Percentiles rank a stretch among this genome's conserved stretches.
phyloP scores from a whole-genome alignment of 768 basidiomycete species.

The Rhodotorula sphaerocarpa region DNA sequence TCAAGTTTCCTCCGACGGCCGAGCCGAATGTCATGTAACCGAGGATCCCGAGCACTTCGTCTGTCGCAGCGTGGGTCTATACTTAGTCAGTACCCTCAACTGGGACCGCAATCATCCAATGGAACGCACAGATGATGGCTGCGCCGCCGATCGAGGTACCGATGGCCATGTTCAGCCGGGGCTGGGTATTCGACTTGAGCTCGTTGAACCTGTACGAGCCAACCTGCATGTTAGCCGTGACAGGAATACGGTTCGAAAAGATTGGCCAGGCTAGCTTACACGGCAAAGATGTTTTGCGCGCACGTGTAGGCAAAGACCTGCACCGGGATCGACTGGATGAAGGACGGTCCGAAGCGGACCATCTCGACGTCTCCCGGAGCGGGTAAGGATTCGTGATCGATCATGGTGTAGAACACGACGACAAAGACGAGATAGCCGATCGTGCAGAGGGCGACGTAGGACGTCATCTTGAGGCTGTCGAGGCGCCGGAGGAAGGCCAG shows the following conservation, averaged over 20 bases:
- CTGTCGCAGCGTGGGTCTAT: background rate
- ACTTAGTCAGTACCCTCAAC: too few relatives aligned
- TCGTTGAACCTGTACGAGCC: background rate
- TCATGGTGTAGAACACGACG: slow-evolving; percentile 62
- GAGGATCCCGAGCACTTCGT: slow-evolving; percentile 64
- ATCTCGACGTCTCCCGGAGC: slow-evolving; percentile 60
- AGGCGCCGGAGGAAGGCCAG: slow-evolving; percentile 73
- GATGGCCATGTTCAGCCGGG: slow-evolving; percentile 78
- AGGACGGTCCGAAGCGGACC: slow-evolving; percentile 66
- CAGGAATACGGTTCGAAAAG: too few relatives aligned
- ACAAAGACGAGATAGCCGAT: slow-evolving; percentile 61
- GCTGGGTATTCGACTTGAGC: slow-evolving; percentile 57
- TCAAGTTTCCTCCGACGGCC: slow-evolving; percentile 81
- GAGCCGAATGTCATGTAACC: slow-evolving; percentile 40
- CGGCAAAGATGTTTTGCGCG: slow-evolving; percentile 58
- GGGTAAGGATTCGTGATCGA: slow-evolving; percentile 59
- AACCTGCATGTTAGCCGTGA: too few relatives aligned
- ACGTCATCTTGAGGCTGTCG: slow-evolving; percentile 79
- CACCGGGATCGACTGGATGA: slow-evolving; percentile 80
- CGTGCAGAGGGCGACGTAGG: slow-evolving; percentile 81
- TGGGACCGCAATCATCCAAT: too few relatives aligned
- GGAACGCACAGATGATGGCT: slow-evolving; percentile 54
- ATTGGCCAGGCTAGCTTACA: too few relatives aligned
- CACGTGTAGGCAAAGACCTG: slow-evolving; percentile 41
- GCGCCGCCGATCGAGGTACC: slow-evolving; percentile 78